phyloP scores from a whole-genome alignment of 371 early-diverging fungal genomes.

The Mortierella sp. region DNA sequence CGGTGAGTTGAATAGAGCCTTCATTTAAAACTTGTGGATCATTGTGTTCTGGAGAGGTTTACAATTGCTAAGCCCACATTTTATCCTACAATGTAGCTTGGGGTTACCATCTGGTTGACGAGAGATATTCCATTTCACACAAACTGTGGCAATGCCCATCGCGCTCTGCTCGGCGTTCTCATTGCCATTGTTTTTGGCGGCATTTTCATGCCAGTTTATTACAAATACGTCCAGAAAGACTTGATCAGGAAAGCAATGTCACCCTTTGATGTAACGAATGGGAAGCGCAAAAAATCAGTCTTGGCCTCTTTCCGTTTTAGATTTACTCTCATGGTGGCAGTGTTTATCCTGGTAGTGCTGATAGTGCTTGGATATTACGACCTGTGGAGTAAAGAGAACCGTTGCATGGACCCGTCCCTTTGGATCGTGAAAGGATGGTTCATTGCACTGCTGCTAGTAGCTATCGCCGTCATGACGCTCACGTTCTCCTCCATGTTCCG shows the following conservation, averaged over 20 bases:
- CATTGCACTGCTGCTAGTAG: constrained; percentile 16
- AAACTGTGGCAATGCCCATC: constrained; percentile 35
- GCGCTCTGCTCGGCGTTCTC: constrained; percentile 15
- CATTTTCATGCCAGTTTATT: constrained; percentile 20
- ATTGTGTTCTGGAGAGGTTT: not conserved
- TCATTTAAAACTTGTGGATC: not conserved
- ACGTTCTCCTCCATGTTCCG: constrained; percentile 21
- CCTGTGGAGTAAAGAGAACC: constrained; percentile 25
- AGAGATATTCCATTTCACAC: constrained; percentile 17
- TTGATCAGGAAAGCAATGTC: constrained; percentile 9
- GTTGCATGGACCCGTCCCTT: constrained; percentile 11
- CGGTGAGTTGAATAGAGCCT: constrained; percentile 6
- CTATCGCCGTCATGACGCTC: constrained; percentile 8
- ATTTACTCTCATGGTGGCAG: constrained; percentile 3
- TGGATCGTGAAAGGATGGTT: constrained; percentile 36
- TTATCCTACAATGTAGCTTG: constrained; percentile 4
- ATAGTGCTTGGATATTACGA: constrained; percentile 25
- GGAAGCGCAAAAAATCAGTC: constrained; percentile 10
- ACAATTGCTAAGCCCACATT: not conserved
- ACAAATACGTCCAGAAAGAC: constrained; percentile 20
- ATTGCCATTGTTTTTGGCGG: constrained; percentile 20
- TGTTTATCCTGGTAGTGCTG: constrained; percentile 6
- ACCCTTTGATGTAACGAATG: not conserved
- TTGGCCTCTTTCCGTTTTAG: constrained; percentile 18
- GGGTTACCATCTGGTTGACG: constrained; percentile 21